A percentile compares a stretch with the other conserved stretches of the same genome.
Conservation (phyloP, 345 rosid species). For the Eucalyptus dawsonii region DNA sequence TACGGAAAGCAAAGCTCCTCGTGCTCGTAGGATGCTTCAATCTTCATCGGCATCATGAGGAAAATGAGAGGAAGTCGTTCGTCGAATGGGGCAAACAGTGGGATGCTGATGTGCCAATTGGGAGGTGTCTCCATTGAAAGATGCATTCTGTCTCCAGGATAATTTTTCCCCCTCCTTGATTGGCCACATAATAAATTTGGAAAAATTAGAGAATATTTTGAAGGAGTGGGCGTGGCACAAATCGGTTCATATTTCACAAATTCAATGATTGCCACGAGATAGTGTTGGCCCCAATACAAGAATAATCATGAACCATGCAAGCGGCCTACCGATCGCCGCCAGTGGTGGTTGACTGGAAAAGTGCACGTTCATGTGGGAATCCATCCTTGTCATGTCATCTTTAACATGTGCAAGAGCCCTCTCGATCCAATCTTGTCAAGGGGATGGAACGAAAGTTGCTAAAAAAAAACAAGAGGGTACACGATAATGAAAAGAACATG, state of each 20-base stretch:
- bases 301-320: background rate
- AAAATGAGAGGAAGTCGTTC: background rate
- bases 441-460: background rate
- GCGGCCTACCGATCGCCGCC: background rate
- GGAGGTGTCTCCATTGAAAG: background rate
- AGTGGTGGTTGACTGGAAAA: background rate
- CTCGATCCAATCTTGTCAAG: background rate
- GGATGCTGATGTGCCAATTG: background rate
- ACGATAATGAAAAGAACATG: background rate
- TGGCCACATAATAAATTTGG: background rate
- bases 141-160: background rate
- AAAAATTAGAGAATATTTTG: background rate
- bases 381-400: background rate
- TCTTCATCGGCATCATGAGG: background rate
- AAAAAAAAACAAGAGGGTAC: background rate
- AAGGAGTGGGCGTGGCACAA: background rate
- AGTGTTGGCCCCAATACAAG: background rate
- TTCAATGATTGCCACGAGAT: background rate
- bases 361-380: background rate
- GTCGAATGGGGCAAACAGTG: background rate
- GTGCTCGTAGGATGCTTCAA: background rate
- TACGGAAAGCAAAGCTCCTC: background rate
- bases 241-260: background rate
- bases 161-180: background rate
- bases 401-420: background rate